Base-by-base conservation (phyloP, 2,329 filamentous ascomycete species). In the Akanthomyces lecanii region DNA sequence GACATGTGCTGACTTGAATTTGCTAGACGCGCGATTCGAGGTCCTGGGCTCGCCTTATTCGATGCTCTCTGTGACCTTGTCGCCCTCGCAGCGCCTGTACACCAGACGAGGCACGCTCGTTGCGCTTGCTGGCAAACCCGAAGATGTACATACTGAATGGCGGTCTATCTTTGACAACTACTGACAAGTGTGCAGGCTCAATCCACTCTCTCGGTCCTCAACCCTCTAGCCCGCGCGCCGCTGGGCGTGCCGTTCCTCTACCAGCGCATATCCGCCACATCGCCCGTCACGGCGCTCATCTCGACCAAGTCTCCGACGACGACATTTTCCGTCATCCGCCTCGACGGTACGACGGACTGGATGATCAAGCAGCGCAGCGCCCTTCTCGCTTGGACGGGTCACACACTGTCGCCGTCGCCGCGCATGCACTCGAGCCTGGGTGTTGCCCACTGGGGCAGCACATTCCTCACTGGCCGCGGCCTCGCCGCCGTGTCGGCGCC, bases 301-400 rank as follows among this genome's bases (percentile, higher is more conserved):
- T 90, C 91, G 36, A 92, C 94, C 28, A 95, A 92, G 74, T 92
- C 92, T 5, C 87, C 91, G 5, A 87, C 89, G 59, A 95, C 93
- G 0, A 93, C 92, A 6, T 93, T 99, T 69, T 88, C 90, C 14
- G 86, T 96, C 8, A 83, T 99, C 30, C 90, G 94, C 73, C 85
- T 99, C 57, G 92, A 99, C 78, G 95, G 95, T 63, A 92, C 92
- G 5, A 88, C 92, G 63, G 95, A 99, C 77, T 99, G 95, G 94
- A 91, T 97, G 81, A 81, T 99, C 10, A 85, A 91, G 7, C 93
- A 98, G 74, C 85, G 91, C 66, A 89, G 91, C 67, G 92, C 92
- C 1, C 81, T 99, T 60, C 82, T 98, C n/a, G 95, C 95, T 61
- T 99, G 95, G 95, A 97, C 94, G 0, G 95, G 95, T 33, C 91